A percentile compares a stretch with the other conserved stretches of the same genome.
These are phyloP conservation scores for Candida awuae DNA, from an alignment of 805 yeast genomes.

Conservation along the genomic window DNA sequence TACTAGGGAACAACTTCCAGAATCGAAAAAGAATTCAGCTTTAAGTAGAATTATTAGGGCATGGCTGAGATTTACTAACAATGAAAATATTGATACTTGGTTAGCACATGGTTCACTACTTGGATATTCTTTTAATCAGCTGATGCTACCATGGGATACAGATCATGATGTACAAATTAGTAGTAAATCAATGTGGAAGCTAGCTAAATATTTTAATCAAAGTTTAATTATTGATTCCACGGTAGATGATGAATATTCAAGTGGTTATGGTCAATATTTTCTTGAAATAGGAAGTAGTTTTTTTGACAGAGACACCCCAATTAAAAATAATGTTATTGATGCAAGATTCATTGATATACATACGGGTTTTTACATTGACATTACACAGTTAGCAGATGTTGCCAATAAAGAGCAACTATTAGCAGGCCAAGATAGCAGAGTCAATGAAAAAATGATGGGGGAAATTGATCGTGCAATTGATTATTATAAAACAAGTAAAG, in stretches of 20 bases:
- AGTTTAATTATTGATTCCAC: slow-evolving; percentile 37
- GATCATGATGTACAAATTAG: slow-evolving; percentile 57
- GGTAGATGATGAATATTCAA: slow-evolving; percentile 13
- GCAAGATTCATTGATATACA: slow-evolving; percentile 46
- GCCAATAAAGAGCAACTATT: not conserved
- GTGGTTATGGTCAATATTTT: slow-evolving; percentile 27
- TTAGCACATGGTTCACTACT: slow-evolving; percentile 54
- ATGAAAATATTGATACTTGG: slow-evolving; percentile 45
- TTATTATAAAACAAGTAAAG: slow-evolving; percentile 9
- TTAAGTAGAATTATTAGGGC: slow-evolving; percentile 43
- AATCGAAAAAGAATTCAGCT: slow-evolving; percentile 18
- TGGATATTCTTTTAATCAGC: slow-evolving; percentile 55
- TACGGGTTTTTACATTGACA: slow-evolving; percentile 39
- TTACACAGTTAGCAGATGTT: slow-evolving; percentile 28
- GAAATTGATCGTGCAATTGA: slow-evolving; percentile 14
- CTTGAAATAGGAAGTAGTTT: slow-evolving; percentile 29
- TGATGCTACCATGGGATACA: slow-evolving; percentile 50
- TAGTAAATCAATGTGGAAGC: slow-evolving; percentile 31
- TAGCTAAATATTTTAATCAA: slow-evolving; percentile 42
- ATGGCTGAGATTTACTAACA: slow-evolving; percentile 43
- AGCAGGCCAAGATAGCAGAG: not conserved
- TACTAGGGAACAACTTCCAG: slow-evolving; percentile 14
- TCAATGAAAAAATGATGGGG: slow-evolving; percentile 1
- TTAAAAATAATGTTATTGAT: slow-evolving; percentile 44
- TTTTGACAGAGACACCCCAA: slow-evolving; percentile 30